Evolutionary conservation across 176 grass and related monocot species (phyloP), one percentile per base, ranked within the genome.

Genomic region (Alopecurus myosuroides): DNA sequence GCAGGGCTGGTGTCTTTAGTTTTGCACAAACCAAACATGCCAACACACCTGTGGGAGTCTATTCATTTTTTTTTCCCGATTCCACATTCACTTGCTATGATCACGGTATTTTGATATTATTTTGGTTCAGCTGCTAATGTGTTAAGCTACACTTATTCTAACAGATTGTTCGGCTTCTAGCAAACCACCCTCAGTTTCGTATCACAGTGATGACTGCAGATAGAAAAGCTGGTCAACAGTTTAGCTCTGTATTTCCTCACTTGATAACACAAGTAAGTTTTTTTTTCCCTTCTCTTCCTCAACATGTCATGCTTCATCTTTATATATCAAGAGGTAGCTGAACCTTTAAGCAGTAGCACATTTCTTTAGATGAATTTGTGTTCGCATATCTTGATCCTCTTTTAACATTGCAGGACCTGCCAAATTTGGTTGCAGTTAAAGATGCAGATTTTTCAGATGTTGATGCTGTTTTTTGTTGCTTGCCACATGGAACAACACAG

Each of bases 391-490:
- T 55, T 40, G 18, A 69, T 77, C 52, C 50, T 79, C 49, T 79
- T 84, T 78, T 82, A 8, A 89, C 80, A 77, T 84, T 39, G 23
- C 78, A 98, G 96, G 91, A 98, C 52, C 84, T 95, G 74, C 96
- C 93, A 49, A 83, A 85, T 85, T 83, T 98, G 82, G 91, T 98
- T 87, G 93, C 93, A 48, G 77, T 98, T 76, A 95, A 98, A 89
- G 97, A 98, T 73, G 89, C 89, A 30, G 84, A 98, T 78, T 98
- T 98, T 92, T 92, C 97, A 53, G 65, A 92, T 9, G 70, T 98
- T 81, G 97, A 95, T 95, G 97, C 93, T 75, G 93, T 96, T 67
- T 98, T 98, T 92, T 98, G 97, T 94, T 98, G 97, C 88, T 94
- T 98, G 86, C 97, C 97, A 81, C 97, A 98, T 86, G 97, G 93